These are phyloP conservation scores for Nicotiana benthamiana DNA, from an alignment of 257 asterid species.

Conservation along the genomic window DNA sequence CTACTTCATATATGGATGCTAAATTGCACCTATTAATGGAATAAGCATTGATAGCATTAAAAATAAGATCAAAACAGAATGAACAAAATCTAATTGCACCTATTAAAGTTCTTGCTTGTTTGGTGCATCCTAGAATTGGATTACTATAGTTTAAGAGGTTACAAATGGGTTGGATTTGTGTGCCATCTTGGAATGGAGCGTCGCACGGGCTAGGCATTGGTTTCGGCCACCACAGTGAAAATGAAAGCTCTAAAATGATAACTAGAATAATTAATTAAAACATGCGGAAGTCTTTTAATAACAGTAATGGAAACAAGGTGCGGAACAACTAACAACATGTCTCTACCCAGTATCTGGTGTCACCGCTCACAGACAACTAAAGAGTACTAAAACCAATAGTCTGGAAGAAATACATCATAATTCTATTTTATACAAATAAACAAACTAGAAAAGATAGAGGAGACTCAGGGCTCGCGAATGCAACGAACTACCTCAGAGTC, in stretches of 20 bases:
- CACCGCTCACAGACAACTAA: too few relatives aligned
- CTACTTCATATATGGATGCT: not conserved
- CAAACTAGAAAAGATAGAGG: too few relatives aligned
- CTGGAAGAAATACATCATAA: too few relatives aligned
- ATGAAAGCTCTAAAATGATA: not conserved
- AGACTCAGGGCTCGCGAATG: too few relatives aligned
- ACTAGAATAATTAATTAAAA: too few relatives aligned
- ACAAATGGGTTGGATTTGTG: not conserved
- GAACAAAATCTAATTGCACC: not conserved
- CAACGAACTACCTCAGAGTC: too few relatives aligned
- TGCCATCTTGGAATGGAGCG: not conserved
- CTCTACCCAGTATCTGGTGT: too few relatives aligned
- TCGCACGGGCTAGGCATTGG: not conserved
- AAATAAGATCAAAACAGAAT: not conserved
- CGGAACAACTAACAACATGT: too few relatives aligned
- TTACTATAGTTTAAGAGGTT: not conserved
- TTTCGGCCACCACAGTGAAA: not conserved
- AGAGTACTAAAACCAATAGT: too few relatives aligned
- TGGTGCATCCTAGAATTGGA: not conserved
- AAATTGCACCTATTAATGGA: not conserved
- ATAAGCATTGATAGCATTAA: not conserved
- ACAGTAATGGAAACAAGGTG: too few relatives aligned
- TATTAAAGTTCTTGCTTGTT: not conserved
- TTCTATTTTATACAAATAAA: too few relatives aligned
- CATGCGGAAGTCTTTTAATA: too few relatives aligned